Base-by-base conservation (phyloP, 2,329 filamentous ascomycete species). In the Botrytis hyacinthi region DNA sequence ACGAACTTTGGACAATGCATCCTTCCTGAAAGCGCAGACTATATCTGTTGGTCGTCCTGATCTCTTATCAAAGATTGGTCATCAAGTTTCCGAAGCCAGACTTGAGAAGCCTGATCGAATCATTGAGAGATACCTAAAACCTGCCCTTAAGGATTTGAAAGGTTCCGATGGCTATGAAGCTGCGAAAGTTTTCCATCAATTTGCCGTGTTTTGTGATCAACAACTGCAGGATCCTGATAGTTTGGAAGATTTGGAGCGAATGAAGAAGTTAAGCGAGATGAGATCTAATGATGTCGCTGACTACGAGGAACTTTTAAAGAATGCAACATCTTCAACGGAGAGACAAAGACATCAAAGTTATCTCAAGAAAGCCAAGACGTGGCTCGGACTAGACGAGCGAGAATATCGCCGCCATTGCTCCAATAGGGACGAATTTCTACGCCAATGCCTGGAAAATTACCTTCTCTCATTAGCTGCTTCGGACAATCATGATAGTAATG, bases 121-220 rank as follows among this genome's bases (percentile, higher is more conserved):
- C 74, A 93, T 98, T 77, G 90, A 92, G 77, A 90, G 92, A 51
- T 98, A 98, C 78, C 87, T 99, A 0, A 88, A 92, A 72, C 93
- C 93, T 35, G 95, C 96, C 0, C 90, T 98, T 42, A 91, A 90
- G 77, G 93, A 97, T 79, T 85, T 99, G 12, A 92, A 89, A 78
- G 87, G 88, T 63, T 87, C 84, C 8, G 87, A 90, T 71, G 92
- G 92, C 1, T 86, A 87, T 62, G 93, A 95, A 74, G 93, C 95
- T 3, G 94, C 95, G 1, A 88, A 93, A 77, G 96, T 98, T 0
- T 98, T 94, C 79, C 94, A 98, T 80, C 93, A 97, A 78, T 98
- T 98, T 81, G 96, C 97, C 40, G 88, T 91, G 70, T 99, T 99
- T 81, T 99, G 97, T 79, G 95, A 99, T 81, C 91, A 94, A 79